Evolutionary conservation across 768 basidiomycete genomes (phyloP), one percentile per base, ranked within the genome.

Genomic region (Kwoniella shandongensis): DNA sequence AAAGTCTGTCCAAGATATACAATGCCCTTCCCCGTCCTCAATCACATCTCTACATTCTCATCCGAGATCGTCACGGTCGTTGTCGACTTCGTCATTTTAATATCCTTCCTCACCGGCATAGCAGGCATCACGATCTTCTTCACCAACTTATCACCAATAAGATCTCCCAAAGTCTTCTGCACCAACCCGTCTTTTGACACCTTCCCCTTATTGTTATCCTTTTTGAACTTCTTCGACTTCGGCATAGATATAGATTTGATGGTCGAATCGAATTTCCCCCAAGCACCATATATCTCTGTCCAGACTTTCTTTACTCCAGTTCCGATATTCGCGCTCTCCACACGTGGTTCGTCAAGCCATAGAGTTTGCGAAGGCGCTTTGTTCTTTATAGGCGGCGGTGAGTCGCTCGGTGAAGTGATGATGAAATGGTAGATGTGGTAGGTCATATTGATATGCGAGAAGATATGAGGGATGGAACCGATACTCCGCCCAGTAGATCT

Each of bases 391-490:
- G 48, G 36, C 45, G 57, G 45, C 47, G 63, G 42, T 26, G 38
- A 15, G 20, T 53, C 35, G 44, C 57, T 20, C 20, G 54, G n/a
- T 10, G 22, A 13, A 3, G 45, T 36, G 26, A 73, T 17, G 44
- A 60, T 35, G 15, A 65, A 54, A 48, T 65, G 65, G 8, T 67
- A 54, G 41, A 76, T 65, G 46, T 74, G 66, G 54, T 78, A 93
- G 12, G 88, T 91, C 79, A 92, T 91, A 66, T 80, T 84, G 70
- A 93, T 88, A 72, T 97, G 92, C 8, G 89, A 91, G 77, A 96
- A 96, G 44, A 90, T 79, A 69, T 94, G 91, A 2, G 85, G 55
- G 35, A 93, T 84, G 57, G 54, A 56, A 18, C 35, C 26, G 11
- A 56, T 23, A 25, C 42, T 42, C 20, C 47, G 54, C 42, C 32